Base-by-base conservation (phyloP, 2,329 filamentous ascomycete genomes). In the Spiromastix sp. region DNA sequence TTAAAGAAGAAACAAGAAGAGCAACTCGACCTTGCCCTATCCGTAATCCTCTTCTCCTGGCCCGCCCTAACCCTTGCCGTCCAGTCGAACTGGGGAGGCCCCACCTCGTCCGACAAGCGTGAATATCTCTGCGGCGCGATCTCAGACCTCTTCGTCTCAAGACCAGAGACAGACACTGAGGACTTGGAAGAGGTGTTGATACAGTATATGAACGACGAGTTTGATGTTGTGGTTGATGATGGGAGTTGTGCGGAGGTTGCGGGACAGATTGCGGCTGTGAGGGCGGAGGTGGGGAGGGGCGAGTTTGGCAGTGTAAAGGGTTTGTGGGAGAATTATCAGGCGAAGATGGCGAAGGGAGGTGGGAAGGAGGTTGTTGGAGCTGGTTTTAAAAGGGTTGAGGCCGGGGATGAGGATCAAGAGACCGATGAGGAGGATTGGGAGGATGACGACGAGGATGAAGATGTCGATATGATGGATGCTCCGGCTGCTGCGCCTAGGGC, bases 91-190 rank as follows among this genome's bases (percentile, higher is more conserved):
- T 94, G 87, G 81, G 91, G 89, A 50, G 91, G 89, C 2, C 77
- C 84, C 26, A 78, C 85, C 52, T 81, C 78, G 15, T 60, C 70
- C 41, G 85, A 93, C 61, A 96, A 96, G 67, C 82, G 89, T 51
- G 89, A 94, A 70, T 96, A 87, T 89, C 84, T 98, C 51, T 89
- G 84, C 34, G 87, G 86, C 44, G 83, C 82, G 28, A 71, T 96
- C 35, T 81, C 79, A 40, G 85, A 94, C 17, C 75, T 94, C 43
- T 81, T 95, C 48, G 67, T 51, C 12, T 60, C 67, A 8, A 61
- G 67, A 3, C 68, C 75, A 2, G 67, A 76, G 37, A 77, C 83
- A 8, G 82, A 94, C 48, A 65, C 72, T 12, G 77, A 81, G 44
- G 85, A 95, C 48, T 67, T 95, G 28, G 89, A 96, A 65, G 72